Evolutionary conservation across 768 basidiomycete genomes (phyloP).

Genomic region (Exidia glandulosa): DNA sequence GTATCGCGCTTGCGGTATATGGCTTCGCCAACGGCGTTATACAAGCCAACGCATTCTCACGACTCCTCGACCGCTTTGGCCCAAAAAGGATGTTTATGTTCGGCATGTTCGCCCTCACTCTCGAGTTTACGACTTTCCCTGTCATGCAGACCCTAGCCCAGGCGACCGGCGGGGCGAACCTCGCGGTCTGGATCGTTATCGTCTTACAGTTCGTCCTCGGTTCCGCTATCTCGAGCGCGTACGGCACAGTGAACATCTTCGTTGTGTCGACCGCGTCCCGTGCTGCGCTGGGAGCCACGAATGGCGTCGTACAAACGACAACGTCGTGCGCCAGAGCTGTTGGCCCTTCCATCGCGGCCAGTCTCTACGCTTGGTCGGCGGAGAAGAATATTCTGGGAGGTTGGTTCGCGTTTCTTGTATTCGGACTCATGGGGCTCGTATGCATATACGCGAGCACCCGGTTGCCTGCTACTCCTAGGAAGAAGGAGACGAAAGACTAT

Average conservation of each 20-base stretch:
- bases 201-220: slow-evolving; percentile 36
- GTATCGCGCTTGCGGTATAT: slow-evolving; percentile 43
- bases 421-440: neutral
- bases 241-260: slow-evolving; percentile 42
- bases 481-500: neutral
- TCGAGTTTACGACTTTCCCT: slow-evolving; percentile 33
- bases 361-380: slow-evolving; percentile 51
- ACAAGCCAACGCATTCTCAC: slow-evolving; percentile 31
- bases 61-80: slow-evolving; percentile 30
- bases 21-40: slow-evolving; percentile 52
- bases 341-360: slow-evolving; percentile 44
- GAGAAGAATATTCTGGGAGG: slow-evolving; percentile 35
- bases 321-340: slow-evolving; percentile 37
- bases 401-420: slow-evolving; percentile 27
- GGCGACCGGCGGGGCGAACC: slow-evolving; percentile 20
- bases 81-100: slow-evolving; percentile 29
- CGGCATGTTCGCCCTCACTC: slow-evolving; percentile 27
- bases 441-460: neutral
- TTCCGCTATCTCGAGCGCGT: slow-evolving; percentile 41
- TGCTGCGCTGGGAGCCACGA: slow-evolving; percentile 56
- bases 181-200: slow-evolving; percentile 31
- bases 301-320: slow-evolving; percentile 46
- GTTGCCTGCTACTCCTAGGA: neutral
- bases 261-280: slow-evolving; percentile 49
- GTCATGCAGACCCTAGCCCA: slow-evolving; percentile 29